These are phyloP conservation scores for Yamadazyma aaseri DNA, from an alignment of 1,139 yeast species.

Conservation along the genomic window DNA sequence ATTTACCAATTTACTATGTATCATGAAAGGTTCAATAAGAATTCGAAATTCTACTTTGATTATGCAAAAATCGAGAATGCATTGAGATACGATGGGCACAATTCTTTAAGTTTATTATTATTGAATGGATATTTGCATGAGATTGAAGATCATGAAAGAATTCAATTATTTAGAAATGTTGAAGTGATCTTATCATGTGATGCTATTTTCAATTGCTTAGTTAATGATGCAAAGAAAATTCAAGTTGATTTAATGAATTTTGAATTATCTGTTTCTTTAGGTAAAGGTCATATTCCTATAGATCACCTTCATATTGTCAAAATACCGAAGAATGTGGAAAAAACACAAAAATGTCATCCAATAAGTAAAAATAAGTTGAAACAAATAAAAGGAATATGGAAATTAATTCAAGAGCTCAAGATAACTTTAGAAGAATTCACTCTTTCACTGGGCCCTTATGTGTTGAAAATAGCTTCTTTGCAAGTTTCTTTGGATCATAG, in stretches of 20 bases:
- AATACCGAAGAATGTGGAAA: conserved; percentile 1
- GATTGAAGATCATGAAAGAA: conserved; percentile 15
- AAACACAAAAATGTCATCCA: conserved; percentile 10
- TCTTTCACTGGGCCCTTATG: conserved; percentile 19
- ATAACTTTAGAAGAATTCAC: conserved; percentile 33
- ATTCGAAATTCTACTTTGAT: conserved; percentile 21
- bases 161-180: conserved; percentile 30
- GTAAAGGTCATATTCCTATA: conserved; percentile 27
- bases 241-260: conserved; percentile 20
- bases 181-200: conserved; percentile 29
- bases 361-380: conserved; percentile 8
- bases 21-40: conserved; percentile 8
- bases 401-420: conserved; percentile 17
- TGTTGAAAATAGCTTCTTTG: conserved; percentile 12
- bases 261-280: conserved; percentile 21
- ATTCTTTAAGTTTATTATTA: conserved; percentile 23
- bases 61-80: conserved; percentile 30
- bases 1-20: conserved; percentile 24
- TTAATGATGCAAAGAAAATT: conserved; percentile 8
- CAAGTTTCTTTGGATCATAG: conserved; percentile 13
- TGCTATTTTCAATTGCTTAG: conserved; percentile 23
- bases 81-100: conserved; percentile 19
- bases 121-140: conserved; percentile 32
- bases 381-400: conserved; percentile 13
- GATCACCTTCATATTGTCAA: conserved; percentile 16